Conservation (phyloP, 2,329 filamentous ascomycete genomes). For the Aciculosporium take region DNA sequence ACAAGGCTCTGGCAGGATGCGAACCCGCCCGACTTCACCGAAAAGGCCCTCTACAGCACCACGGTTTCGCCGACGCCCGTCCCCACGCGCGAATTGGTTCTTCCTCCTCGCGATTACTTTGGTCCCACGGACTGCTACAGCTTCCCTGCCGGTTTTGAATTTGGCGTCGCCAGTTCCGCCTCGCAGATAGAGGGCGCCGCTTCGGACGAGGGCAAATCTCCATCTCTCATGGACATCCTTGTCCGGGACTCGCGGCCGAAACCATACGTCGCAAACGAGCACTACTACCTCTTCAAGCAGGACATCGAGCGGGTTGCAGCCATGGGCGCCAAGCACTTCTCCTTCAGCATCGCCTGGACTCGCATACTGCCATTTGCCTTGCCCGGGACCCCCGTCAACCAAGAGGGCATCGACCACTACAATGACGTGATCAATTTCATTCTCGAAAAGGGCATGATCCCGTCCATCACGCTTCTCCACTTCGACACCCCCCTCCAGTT, state of each 20-base stretch:
- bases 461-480: too few relatives aligned
- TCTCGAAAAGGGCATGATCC: too few relatives aligned
- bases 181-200: conserved; percentile 31
- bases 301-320: conserved; percentile 38
- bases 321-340: conserved; percentile 36
- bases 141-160: conserved; percentile 33
- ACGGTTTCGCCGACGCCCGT: conserved; percentile 42
- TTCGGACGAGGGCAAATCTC: conserved; percentile 27
- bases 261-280: conserved; percentile 29
- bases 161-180: conserved; percentile 34
- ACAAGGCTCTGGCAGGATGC: too few relatives aligned
- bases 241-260: conserved; percentile 13
- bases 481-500: conserved; percentile 33
- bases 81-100: conserved; percentile 37
- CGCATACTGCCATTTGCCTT: too few relatives aligned
- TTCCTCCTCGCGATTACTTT: conserved; percentile 39
- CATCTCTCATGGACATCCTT: conserved; percentile 28
- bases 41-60: conserved; percentile 21
- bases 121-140: conserved; percentile 31
- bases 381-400: too few relatives aligned
- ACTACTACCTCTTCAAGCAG: conserved; percentile 43
- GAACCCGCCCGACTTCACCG: too few relatives aligned
- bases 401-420: conserved; percentile 39
- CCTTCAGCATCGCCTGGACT: conserved; percentile 38
- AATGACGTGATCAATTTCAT: too few relatives aligned